Evolutionary conservation across 2,329 filamentous ascomycete species (phyloP), one percentile per base, ranked within the genome.

Genomic region (Exophiala phaeomuriformis): DNA sequence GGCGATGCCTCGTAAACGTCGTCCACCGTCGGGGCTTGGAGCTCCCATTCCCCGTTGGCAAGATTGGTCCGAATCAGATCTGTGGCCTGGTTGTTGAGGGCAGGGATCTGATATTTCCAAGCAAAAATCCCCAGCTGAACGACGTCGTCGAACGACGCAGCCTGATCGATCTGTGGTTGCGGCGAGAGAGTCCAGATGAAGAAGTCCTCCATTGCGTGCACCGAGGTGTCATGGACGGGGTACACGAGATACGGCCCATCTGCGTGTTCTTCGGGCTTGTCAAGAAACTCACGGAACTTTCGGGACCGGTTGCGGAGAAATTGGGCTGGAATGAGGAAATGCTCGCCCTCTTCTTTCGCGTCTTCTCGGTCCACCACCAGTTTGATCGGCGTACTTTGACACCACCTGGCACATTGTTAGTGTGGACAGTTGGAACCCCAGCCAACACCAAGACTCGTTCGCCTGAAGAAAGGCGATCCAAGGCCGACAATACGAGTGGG

Each of bases 81-180:
- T 7, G 58, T 60, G 28, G 58, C 48, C 37, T 60, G 58, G 36
- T 60, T 60, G 52, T 53, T 58, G 39, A 60, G 27, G 10, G 58
- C 52, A 2, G 58, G 45, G 12, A 60, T 54, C 37, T 60, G 47
- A 19, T 58, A 60, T 41, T 52, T 50, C 32, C 33, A 50, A 8
- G 58, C 58, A 12, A 60, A 58, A 12, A 60, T 48, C 4, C 58
- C 58, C 8, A 60, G 47, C 10, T 51, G 35, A 29, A 54, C 53
- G 2, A 52, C 55, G 1, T 60, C 44, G 1, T 49, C 43, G 50
- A 60, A 56, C 29, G 43, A 48, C 31, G 51, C 42, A 4, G 12
- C 8, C 3, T 56, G 47, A 6, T 54, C 51, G 31, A 60, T 45
- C 5, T 51, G 39, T 29, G 58, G 58, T 27, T 42, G 30, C 3